These are phyloP conservation scores for Candida tropicalis DNA, from an alignment of 1,139 yeast species.

Conservation along the genomic window DNA sequence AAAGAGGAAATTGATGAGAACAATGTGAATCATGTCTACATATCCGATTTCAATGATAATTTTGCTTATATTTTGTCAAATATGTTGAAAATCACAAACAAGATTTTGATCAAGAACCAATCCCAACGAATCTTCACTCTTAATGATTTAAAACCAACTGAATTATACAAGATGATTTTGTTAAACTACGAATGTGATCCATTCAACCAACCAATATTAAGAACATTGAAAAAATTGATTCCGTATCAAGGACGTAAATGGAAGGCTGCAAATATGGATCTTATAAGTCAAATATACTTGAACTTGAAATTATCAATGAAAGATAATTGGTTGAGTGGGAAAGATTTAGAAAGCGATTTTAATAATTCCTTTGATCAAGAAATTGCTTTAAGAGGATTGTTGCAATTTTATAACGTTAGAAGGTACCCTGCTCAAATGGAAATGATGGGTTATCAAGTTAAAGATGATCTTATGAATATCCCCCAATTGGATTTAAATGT, in stretches of 20 bases:
- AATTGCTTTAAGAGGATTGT: conserved; percentile 74
- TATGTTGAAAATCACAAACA: conserved; percentile 45
- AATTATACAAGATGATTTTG: conserved; percentile 44
- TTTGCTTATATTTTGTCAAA: conserved; percentile 49
- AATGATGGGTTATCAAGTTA: conserved; percentile 54
- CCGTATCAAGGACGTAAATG: conserved; percentile 95
- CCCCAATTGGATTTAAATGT: conserved; percentile 23
- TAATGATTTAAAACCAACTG: conserved; percentile 59
- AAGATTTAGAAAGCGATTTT: conserved; percentile 74
- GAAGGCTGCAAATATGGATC: conserved; percentile 91
- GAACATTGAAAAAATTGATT: conserved; percentile 73
- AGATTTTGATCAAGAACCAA: conserved; percentile 46
- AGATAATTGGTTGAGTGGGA: conserved; percentile 90
- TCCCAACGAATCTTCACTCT: conserved; percentile 58
- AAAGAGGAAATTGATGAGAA: conserved; percentile 29
- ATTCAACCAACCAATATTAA: conserved; percentile 71
- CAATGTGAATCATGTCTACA: conserved; percentile 31
- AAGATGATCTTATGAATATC: conserved; percentile 24
- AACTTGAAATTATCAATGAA: conserved; percentile 70
- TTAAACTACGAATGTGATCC: conserved; percentile 59
- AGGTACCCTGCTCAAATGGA: conserved; percentile 57
- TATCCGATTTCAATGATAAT: conserved; percentile 40
- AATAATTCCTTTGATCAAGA: conserved; percentile 86
- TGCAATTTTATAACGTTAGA: conserved; percentile 75
- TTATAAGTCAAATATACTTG: conserved; percentile 83